Percentiles rank a stretch among this genome's conserved stretches.
phyloP scores from a whole-genome alignment of 1,284 basidiomycete genomes.

The Ceratobasidium sp. region DNA sequence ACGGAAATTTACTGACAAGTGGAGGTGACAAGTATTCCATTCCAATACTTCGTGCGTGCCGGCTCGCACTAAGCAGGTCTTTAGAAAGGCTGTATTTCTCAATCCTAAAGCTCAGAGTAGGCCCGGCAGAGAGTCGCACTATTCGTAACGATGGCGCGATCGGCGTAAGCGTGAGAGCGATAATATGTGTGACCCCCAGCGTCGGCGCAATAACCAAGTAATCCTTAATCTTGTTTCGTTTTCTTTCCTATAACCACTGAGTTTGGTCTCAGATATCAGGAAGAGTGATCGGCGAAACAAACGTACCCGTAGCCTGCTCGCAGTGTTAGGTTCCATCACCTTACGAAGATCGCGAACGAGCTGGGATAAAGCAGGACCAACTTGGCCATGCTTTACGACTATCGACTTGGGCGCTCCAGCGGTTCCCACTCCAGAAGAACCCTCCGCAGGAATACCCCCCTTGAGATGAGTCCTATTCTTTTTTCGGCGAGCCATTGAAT shows the following conservation, averaged over 20 bases:
- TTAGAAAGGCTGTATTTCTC: slow-evolving; percentile 93
- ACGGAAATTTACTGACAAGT: slow-evolving; percentile 68
- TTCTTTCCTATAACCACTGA: slow-evolving; percentile 76
- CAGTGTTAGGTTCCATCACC: slow-evolving; percentile 99
- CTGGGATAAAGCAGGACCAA: slow-evolving; percentile 87
- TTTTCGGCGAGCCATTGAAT: slow-evolving; percentile 78
- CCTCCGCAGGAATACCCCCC: slow-evolving; percentile 58
- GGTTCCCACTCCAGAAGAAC: slow-evolving; percentile 52
- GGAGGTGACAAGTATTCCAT: slow-evolving; percentile 90
- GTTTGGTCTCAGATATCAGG: slow-evolving; percentile 24
- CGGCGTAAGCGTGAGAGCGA: slow-evolving; percentile 91
- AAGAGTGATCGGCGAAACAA: neutral
- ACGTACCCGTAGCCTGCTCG: slow-evolving; percentile 84
- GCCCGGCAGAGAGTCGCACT: slow-evolving; percentile 90
- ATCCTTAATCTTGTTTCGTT: slow-evolving; percentile 93
- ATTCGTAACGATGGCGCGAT: slow-evolving; percentile 90
- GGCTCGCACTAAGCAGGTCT: slow-evolving; percentile 79
- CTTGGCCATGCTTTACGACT: slow-evolving; percentile 95
- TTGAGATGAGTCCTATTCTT: slow-evolving; percentile 92
- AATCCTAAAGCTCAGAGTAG: slow-evolving; percentile 93
- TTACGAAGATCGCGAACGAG: slow-evolving; percentile 94
- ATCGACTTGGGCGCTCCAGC: slow-evolving; percentile 68
- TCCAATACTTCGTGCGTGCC: slow-evolving; percentile 79
- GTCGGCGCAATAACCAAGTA: slow-evolving; percentile 94
- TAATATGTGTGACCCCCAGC: slow-evolving; percentile 91